These are phyloP conservation scores for Paspalum notatum DNA, from an alignment of 176 grass and related monocot genomes.

Conservation along the genomic window DNA sequence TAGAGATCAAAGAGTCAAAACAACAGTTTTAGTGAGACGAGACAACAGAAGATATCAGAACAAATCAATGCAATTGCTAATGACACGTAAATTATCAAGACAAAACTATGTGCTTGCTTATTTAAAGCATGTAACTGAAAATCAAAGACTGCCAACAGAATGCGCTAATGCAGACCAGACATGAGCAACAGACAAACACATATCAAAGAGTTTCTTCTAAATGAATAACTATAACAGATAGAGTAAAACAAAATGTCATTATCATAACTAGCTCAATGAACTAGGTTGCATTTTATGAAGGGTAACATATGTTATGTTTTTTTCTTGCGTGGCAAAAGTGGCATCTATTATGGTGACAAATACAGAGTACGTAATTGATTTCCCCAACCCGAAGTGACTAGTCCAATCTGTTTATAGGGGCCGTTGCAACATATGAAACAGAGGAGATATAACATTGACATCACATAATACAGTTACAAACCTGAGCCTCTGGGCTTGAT, in stretches of 20 bases:
- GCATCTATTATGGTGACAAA: neutral
- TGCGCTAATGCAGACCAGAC: neutral
- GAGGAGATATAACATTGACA: neutral
- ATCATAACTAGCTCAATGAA: no score
- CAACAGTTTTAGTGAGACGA: neutral
- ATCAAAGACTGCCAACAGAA: neutral
- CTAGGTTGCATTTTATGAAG: neutral
- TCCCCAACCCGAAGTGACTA: neutral
- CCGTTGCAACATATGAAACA: neutral
- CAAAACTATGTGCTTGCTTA: neutral
- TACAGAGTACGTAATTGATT: neutral
- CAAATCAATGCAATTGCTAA: neutral
- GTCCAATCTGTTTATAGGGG: neutral
- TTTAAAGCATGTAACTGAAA: neutral
- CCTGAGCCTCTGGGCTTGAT: conserved; percentile 75
- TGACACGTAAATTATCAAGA: no score
- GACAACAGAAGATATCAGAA: neutral
- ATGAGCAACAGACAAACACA: conserved; percentile 23
- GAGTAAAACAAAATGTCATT: conserved; percentile 5
- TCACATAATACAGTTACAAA: conserved; percentile 34
- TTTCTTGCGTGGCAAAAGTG: neutral
- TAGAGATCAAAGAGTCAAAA: conserved; percentile 49
- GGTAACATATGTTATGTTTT: no score
- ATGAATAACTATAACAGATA: neutral
- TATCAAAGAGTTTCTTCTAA: neutral